Evolutionary conservation across 768 basidiomycete genomes (phyloP).

Genomic region (Tubosaeta brunneosetosa): DNA sequence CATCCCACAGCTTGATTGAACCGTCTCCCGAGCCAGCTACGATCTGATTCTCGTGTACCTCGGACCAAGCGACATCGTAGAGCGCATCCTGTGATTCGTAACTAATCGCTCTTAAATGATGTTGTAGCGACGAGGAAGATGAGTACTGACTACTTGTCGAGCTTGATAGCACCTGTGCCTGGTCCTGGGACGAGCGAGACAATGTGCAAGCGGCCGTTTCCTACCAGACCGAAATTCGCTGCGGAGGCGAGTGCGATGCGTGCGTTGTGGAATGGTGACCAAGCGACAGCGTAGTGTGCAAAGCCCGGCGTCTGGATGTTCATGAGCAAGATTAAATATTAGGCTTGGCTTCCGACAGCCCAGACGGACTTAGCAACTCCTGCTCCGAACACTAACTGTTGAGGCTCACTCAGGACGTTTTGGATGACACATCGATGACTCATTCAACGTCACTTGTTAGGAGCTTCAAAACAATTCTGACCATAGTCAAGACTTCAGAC

Average conservation of each 20-base stretch:
- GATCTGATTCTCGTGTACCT: slow-evolving; percentile 90
- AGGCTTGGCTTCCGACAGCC: too few relatives aligned
- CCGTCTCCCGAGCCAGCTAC: slow-evolving; percentile 89
- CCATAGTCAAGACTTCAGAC: too few relatives aligned
- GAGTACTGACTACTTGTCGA: slow-evolving; percentile 66
- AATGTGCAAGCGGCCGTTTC: slow-evolving; percentile 85
- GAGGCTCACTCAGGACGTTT: too few relatives aligned
- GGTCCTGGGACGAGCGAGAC: slow-evolving; percentile 42
- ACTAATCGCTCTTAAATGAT: slow-evolving; percentile 35
- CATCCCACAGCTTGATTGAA: slow-evolving; percentile 86
- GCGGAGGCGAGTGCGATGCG: slow-evolving; percentile 77
- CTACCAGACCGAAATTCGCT: slow-evolving; percentile 92
- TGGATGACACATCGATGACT: too few relatives aligned
- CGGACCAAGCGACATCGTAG: slow-evolving; percentile 93
- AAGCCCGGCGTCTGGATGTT: slow-evolving; percentile 67
- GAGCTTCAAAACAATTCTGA: too few relatives aligned
- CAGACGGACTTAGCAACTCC: neutral
- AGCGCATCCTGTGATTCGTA: slow-evolving; percentile 89
- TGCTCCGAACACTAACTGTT: neutral
- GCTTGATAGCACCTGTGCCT: slow-evolving; percentile 34
- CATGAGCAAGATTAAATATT: neutral
- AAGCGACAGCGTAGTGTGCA: slow-evolving; percentile 75
- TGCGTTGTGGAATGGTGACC: slow-evolving; percentile 80
- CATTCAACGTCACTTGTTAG: too few relatives aligned
- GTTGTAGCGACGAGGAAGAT: neutral